Evolutionary conservation across 495 filamentous ascomycete species (phyloP), one percentile per base, ranked within the genome.

Genomic region (Annulohypoxylon bovei): DNA sequence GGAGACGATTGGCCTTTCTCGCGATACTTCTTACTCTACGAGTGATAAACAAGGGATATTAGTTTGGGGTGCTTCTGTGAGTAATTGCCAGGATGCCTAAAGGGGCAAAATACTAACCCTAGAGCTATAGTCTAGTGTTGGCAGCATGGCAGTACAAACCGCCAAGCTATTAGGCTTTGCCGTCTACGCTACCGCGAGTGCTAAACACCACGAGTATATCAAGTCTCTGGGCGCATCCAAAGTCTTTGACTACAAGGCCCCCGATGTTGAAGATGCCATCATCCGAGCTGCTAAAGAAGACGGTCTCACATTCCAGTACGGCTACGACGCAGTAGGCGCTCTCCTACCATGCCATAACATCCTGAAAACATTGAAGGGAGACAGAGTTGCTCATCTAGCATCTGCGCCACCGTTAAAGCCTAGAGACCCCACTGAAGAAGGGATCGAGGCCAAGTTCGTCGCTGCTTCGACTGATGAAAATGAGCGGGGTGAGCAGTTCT

Each of bases 101-200:
- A 22, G 3, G 16, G 30, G 7, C 11, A 14, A 6, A 23, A 35
- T 44, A 28, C 47, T 60, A 37, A 67, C 55, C 14, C 3, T 1
- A n/a, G 20, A 28, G 2, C n/a, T 25, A 37, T 22, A 68, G 35
- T 82, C 79, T 46, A 84, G 79, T 56, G 75, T 86, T 4, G 83
- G 84, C 0, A 77, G 68, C 8, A 63, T 76, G 22, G 74, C 78
- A 1, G 69, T 88, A 7, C 85, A 87, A 60, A 47, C 73, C 3
- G 84, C 83, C 0, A 78, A 72, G 30, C 33, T 70, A 4, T 23
- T 82, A 4, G 84, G 85, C 3, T 84, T 80, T 47, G 78, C 70
- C 3, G 79, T 86, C 3, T 86, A 84, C 42, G 85, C 80, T 6
- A 84, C 83, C 6, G 84, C 83, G n/a, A 83, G 85, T 18, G 32